Base-by-base conservation (phyloP, 768 basidiomycete species). In the Baorangia bicolor region DNA sequence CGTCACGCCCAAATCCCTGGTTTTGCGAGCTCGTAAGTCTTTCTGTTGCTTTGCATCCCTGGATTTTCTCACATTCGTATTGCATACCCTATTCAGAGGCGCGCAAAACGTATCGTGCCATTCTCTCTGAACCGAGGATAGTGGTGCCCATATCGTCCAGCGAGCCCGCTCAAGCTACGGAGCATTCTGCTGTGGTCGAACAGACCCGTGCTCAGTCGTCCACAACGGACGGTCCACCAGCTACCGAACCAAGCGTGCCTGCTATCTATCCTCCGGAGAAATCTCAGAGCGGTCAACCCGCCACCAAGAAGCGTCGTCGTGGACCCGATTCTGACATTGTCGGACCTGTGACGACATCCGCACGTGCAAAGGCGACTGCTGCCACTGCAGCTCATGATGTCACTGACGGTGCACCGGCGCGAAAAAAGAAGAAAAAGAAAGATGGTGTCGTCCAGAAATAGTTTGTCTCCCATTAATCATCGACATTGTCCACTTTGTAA, bases 91-190 rank as follows among this genome's bases (percentile, higher is more conserved):
- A 4, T 40, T 21, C 61, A 92, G 92, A 90, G 73, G 89, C 90
- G 1, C 87, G 92, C 31, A 84, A 82, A 65, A 92, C 90, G 5
- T 92, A 89, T 63, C 82, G 90, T 5, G 87, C 91, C 0, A 80
- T 92, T 1, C 73, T 93, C 21, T 92, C 90, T 4, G 88, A 90
- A 64, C 89, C 91, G 0, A 81, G 68, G 44, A 67, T 91, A 11
- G 78, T 92, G 12, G 68, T 90, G 2, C 86, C 86, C 3, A 39
- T 49, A 38, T 27, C 52, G 8, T 31, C 46, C n/a, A 31, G 5
- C 20, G 51, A 59, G 38, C 40, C 39, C 2, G 11, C 23, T 35
- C 52, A 46, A 33, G 10, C 23, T 7, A 35, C 42, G 12, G 53
- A 27, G 8, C 10, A 43, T 18, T 27, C 37, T n/a, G 25, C 21